These are phyloP conservation scores for Xylariomycetidae sp. DNA, from an alignment of 2,329 filamentous ascomycete genomes.

Conservation along the genomic window DNA sequence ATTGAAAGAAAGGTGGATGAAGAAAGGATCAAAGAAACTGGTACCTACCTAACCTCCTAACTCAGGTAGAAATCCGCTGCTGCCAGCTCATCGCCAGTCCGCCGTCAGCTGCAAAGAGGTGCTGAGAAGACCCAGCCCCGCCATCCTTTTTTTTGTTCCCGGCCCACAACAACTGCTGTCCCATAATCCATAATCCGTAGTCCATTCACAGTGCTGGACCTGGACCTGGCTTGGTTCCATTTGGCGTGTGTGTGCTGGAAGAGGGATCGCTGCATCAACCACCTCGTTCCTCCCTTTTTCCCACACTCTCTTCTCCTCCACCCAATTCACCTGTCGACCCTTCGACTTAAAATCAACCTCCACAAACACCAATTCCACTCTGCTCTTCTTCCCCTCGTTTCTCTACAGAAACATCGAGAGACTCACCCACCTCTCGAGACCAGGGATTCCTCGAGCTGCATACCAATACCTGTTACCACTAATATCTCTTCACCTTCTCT, in stretches of 20 bases:
- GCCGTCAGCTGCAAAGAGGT: constrained; percentile 8
- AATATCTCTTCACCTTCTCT: constrained; percentile 24
- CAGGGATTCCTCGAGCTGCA: too few species aligned
- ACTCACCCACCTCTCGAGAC: background rate
- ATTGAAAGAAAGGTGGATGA: too few species aligned
- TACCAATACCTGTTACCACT: too few species aligned
- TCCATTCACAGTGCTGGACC: constrained; percentile 11
- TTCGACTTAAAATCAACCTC: constrained; percentile 24
- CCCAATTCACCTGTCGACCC: too few species aligned
- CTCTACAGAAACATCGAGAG: background rate
- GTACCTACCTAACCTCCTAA: background rate
- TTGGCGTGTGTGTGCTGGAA: too few species aligned
- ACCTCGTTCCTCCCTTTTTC: constrained; percentile 25
- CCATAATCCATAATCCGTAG: too few species aligned
- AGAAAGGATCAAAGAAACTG: background rate
- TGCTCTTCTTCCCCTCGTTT: constrained; percentile 17
- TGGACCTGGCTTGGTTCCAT: too few species aligned
- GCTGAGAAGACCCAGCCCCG: constrained; percentile 14
- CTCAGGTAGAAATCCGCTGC: background rate
- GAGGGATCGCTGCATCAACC: constrained; percentile 20
- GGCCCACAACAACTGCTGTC: constrained; percentile 26
- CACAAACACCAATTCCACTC: background rate
- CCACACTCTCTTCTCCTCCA: constrained; percentile 20
- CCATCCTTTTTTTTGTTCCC: constrained; percentile 23
- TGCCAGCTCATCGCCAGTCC: constrained; percentile 5